These are phyloP conservation scores for Metarhizium rileyi DNA, from an alignment of 2,329 filamentous ascomycete genomes.

Conservation along the genomic window DNA sequence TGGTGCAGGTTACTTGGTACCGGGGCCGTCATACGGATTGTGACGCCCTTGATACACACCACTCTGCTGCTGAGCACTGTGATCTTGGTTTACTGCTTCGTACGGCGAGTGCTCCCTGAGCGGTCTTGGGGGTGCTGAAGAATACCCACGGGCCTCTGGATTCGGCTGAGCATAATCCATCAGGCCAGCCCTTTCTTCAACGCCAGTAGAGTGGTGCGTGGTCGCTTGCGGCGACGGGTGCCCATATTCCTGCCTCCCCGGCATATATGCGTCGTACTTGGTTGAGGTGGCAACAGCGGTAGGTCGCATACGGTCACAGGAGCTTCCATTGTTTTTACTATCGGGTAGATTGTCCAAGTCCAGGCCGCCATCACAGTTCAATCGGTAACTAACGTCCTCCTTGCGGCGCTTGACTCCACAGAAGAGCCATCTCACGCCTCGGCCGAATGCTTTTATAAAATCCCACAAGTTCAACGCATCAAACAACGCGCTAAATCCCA, in stretches of 20 bases:
- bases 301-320: slow-evolving; percentile 15
- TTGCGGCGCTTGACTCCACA: slow-evolving; percentile 57
- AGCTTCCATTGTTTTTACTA: slow-evolving; percentile 10
- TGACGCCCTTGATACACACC: slow-evolving; percentile 5
- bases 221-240: slow-evolving; percentile 25
- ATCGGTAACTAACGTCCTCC: slow-evolving; percentile 40
- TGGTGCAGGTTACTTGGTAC: neutral
- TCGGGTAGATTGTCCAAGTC: slow-evolving; percentile 30
- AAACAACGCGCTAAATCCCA: slow-evolving; percentile 54
- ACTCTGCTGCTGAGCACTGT: neutral
- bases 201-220: slow-evolving; percentile 26
- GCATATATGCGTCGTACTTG: slow-evolving; percentile 18
- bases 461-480: slow-evolving; percentile 78
- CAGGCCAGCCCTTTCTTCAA: slow-evolving; percentile 33
- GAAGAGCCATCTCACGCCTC: slow-evolving; percentile 72
- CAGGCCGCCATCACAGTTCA: slow-evolving; percentile 19
- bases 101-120: slow-evolving; percentile 4
- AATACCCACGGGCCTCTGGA: slow-evolving; percentile 9
- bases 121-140: slow-evolving; percentile 6
- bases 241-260: slow-evolving; percentile 19
- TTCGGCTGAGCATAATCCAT: slow-evolving; percentile 28
- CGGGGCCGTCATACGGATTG: neutral
- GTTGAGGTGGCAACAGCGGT: slow-evolving; percentile 2
- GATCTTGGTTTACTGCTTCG: neutral
- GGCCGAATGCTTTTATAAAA: slow-evolving; percentile 67